phyloP scores from a whole-genome alignment of 352 stramenopile species.

The Globisporangium radiosum region DNA sequence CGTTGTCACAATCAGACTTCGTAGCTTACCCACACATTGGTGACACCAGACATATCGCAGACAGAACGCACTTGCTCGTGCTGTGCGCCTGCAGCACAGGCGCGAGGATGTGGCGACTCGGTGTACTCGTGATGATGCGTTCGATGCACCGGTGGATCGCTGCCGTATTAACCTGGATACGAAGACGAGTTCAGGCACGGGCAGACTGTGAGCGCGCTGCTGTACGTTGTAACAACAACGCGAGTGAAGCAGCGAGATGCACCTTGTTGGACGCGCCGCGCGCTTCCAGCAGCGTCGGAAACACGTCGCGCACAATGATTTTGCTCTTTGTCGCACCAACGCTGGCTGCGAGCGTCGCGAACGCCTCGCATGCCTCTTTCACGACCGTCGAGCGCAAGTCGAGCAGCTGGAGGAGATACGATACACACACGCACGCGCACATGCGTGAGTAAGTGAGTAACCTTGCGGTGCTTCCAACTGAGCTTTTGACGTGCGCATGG shows the following conservation, averaged over 20 bases:
- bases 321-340: conserved; percentile 37
- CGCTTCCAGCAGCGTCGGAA: conserved; percentile 51
- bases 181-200: no score
- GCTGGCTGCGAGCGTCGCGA: conserved; percentile 28
- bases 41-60: background rate
- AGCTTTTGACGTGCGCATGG: background rate
- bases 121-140: conserved; percentile 29
- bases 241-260: background rate
- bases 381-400: conserved; percentile 58
- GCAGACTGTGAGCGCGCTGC: no score
- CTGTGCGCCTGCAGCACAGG: conserved; percentile 36
- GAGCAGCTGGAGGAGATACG: conserved; percentile 15
- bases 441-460: no score
- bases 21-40: background rate
- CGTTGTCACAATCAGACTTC: background rate
- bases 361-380: conserved; percentile 50
- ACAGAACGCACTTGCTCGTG: conserved; percentile 38
- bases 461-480: background rate
- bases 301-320: conserved; percentile 50
- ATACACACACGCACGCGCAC: no score
- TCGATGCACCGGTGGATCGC: conserved; percentile 51
- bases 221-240: no score
- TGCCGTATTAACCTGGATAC: conserved; percentile 32
- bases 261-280: conserved; percentile 54
- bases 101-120: conserved; percentile 41